These are phyloP conservation scores for Tinospora cordifolia DNA, from an alignment of 164 flowering plant species.

Conservation along the genomic window DNA sequence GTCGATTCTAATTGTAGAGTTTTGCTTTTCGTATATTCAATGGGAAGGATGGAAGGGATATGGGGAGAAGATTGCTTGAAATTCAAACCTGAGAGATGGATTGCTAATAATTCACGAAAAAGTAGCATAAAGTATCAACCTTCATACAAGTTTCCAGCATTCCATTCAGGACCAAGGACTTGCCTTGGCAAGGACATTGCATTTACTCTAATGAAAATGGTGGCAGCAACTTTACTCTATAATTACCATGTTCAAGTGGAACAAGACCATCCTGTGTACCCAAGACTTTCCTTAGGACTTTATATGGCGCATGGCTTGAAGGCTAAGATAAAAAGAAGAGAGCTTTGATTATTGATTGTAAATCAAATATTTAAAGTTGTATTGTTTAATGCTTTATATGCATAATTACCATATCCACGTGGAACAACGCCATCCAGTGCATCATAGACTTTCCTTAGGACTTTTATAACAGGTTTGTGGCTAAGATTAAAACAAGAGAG, in stretches of 20 bases:
- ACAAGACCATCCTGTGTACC: conserved; percentile 1
- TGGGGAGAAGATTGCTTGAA: conserved; percentile 2
- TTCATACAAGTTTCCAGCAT: background rate
- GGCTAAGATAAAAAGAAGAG: conserved; percentile 1
- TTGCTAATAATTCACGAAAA: background rate
- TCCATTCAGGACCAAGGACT: conserved; percentile 15
- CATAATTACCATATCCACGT: conserved; percentile 5
- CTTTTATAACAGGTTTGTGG: conserved; percentile 13
- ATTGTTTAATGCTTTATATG: too few species aligned
- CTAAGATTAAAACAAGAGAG: background rate
- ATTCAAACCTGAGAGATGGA: conserved; percentile 9
- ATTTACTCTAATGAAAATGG: conserved; percentile 11
- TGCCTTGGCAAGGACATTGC: conserved; percentile 11
- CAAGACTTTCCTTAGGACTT: background rate
- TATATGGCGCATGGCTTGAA: conserved; percentile 11
- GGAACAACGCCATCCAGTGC: conserved; percentile 2
- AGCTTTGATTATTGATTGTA: too few species aligned
- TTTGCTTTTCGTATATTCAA: background rate
- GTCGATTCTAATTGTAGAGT: background rate
- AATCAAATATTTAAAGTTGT: too few species aligned
- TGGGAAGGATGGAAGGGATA: conserved; percentile 5
- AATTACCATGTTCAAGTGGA: conserved; percentile 6
- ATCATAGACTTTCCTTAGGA: background rate
- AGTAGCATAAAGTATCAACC: too few species aligned
- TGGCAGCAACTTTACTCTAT: conserved; percentile 7